Evolutionary conservation across 1,284 basidiomycete species (phyloP).

Genomic region (Apiotrichum mycotoxinovorans): DNA sequence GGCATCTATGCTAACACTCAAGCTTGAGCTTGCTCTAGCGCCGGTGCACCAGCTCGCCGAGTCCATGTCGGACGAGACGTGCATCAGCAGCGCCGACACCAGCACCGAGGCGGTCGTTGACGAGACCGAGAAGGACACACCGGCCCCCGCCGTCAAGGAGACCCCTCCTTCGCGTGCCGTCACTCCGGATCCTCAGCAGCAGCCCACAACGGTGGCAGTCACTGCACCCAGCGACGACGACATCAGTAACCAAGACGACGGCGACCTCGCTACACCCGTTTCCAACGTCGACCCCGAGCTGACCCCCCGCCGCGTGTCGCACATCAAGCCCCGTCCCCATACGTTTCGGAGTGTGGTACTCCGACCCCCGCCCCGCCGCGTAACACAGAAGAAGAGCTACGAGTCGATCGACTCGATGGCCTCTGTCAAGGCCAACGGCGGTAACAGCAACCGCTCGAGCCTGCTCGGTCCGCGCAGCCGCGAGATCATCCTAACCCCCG

Average conservation of each 20-base stretch:
- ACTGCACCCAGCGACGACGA: conserved; percentile 5
- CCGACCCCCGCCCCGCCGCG: conserved; percentile 20
- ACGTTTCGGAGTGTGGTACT: conserved; percentile 18
- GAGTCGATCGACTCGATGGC: conserved; percentile 10
- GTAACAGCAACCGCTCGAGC: background rate
- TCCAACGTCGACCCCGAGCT: background rate
- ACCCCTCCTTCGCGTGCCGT: background rate
- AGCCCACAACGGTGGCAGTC: background rate
- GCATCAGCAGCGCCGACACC: background rate
- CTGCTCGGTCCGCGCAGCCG: background rate
- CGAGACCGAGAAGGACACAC: background rate
- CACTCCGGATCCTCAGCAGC: background rate
- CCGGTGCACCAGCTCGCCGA: conserved; percentile 11
- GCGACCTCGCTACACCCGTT: background rate
- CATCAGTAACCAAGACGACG: background rate
- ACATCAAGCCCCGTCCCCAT: background rate
- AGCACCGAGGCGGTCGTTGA: background rate
- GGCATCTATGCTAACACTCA: background rate
- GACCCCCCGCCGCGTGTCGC: background rate
- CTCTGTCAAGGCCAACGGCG: background rate
- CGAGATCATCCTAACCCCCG: conserved; percentile 13
- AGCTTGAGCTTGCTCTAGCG: conserved; percentile 27
- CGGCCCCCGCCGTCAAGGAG: background rate
- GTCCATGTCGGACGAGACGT: background rate
- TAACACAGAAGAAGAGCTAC: conserved; percentile 23